These are phyloP conservation scores for Aspergillus quadrilineatus DNA, from an alignment of 2,329 filamentous ascomycete species.

Conservation along the genomic window DNA sequence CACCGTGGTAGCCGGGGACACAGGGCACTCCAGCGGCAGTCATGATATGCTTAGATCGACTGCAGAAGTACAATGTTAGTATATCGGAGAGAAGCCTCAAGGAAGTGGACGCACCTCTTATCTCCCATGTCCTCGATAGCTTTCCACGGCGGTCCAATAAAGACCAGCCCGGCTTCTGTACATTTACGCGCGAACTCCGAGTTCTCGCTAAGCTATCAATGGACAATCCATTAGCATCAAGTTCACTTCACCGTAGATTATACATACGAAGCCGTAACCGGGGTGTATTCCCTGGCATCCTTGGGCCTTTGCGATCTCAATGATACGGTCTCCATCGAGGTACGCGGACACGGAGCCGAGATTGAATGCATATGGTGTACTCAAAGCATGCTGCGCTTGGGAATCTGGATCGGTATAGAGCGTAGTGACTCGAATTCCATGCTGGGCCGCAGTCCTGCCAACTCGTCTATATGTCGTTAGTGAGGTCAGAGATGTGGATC, in stretches of 20 bases:
- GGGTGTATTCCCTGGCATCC: constrained; percentile 91
- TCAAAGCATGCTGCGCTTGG: constrained; percentile 80
- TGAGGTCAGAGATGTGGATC: neutral
- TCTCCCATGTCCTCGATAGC: constrained; percentile 85
- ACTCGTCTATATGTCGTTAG: constrained; percentile 60
- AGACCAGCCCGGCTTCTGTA: constrained; percentile 83
- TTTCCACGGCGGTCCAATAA: constrained; percentile 82
- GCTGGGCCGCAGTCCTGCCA: constrained; percentile 77
- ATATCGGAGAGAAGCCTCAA: neutral
- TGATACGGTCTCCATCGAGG: constrained; percentile 89
- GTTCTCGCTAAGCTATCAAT: constrained; percentile 74
- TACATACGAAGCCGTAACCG: constrained; percentile 77
- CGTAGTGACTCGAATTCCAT: constrained; percentile 90
- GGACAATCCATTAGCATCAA: constrained; percentile 2
- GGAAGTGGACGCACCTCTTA: constrained; percentile 60
- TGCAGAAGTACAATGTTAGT: constrained; percentile 25
- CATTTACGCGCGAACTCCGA: constrained; percentile 84
- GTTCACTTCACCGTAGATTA: neutral
- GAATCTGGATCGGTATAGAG: constrained; percentile 93
- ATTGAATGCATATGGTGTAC: constrained; percentile 78
- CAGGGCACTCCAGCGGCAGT: constrained; percentile 89
- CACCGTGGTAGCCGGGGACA: constrained; percentile 91
- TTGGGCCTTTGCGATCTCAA: constrained; percentile 78
- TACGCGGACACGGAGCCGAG: constrained; percentile 83
- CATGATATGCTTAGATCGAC: constrained; percentile 94